phyloP scores from a whole-genome alignment of 1,284 basidiomycete species.

The Leccinum brunneo-olivaceum region DNA sequence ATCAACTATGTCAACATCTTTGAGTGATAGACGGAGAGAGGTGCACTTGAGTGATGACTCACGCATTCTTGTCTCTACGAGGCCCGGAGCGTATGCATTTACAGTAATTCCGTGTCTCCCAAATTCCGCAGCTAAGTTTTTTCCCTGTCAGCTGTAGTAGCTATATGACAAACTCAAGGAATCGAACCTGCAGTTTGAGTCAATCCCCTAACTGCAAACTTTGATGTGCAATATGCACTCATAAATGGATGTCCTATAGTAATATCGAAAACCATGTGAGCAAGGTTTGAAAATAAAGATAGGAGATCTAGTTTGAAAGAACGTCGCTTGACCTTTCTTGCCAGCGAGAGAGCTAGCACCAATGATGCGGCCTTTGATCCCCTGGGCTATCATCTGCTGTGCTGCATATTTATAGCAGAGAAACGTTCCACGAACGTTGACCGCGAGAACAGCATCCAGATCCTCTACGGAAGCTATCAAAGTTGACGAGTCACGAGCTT shows the following conservation, averaged over 20 bases:
- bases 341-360: constrained; percentile 33
- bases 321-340: constrained; percentile 24
- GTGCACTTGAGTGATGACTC: constrained; percentile 1
- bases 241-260: constrained; percentile 17
- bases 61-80: constrained; percentile 33
- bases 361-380: constrained; percentile 34
- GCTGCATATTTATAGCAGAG: constrained; percentile 36
- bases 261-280: not conserved
- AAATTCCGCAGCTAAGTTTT: constrained; percentile 33
- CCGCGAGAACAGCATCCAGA: constrained; percentile 24
- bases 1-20: constrained; percentile 10
- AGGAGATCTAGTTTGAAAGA: not conserved
- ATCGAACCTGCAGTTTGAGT: constrained; percentile 24
- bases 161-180: not conserved
- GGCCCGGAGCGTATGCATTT: constrained; percentile 47
- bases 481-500: not conserved
- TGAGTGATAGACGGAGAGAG: not conserved
- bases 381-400: constrained; percentile 34
- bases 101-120: constrained; percentile 40
- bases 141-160: no score
- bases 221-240: constrained; percentile 26
- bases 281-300: not conserved
- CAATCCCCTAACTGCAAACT: constrained; percentile 32
- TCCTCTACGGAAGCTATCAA: constrained; percentile 21
- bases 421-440: constrained; percentile 32